Evolutionary conservation across 352 stramenopile species (phyloP), one percentile per base, ranked within the genome.

Genomic region (Phytophthora multivora): DNA sequence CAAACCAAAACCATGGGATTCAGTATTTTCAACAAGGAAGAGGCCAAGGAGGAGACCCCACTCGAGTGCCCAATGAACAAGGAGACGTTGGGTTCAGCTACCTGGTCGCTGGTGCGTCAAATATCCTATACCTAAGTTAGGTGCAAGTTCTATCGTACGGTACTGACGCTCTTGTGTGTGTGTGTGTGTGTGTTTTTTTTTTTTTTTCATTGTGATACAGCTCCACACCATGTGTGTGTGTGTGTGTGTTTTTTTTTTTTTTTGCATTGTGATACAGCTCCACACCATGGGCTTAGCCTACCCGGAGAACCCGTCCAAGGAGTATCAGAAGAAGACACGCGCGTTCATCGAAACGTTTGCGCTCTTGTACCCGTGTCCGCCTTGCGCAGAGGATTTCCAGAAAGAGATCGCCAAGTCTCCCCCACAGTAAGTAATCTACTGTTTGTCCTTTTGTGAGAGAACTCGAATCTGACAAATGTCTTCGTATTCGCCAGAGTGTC

Each of bases 241-340:
- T n/a, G n/a, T n/a, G n/a, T n/a, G n/a, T n/a, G n/a, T n/a, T n/a
- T n/a, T n/a, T n/a, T n/a, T n/a, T n/a, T n/a, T n/a, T n/a, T n/a
- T n/a, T n/a, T n/a, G n/a, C n/a, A n/a, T n/a, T n/a, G 35, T 41
- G 35, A 41, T 66, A 5, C 57, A 96, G 86, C 69, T 97, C 23
- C 91, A 97, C 61, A 96, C 89, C 5, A 97, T 93, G 82, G 93
- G 93, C 9, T 90, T 96, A 13, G 98, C 98, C 81, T 99, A 98
- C 83, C 97, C 97, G 1, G 93, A 99, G 15, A 89, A 94, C 50
- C 96, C 97, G 31, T 91, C 87, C 0, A 45, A 63, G 7, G 82
- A 98, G 51, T 89, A 98, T 64, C 79, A 98, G 71, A 35, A 82
- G 28, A 87, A 91, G 42, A 91, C 97, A 46, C 83, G 61, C 30